Evolutionary conservation across 805 yeast genomes (phyloP).

Genomic region (Candida vartiovaarae): DNA sequence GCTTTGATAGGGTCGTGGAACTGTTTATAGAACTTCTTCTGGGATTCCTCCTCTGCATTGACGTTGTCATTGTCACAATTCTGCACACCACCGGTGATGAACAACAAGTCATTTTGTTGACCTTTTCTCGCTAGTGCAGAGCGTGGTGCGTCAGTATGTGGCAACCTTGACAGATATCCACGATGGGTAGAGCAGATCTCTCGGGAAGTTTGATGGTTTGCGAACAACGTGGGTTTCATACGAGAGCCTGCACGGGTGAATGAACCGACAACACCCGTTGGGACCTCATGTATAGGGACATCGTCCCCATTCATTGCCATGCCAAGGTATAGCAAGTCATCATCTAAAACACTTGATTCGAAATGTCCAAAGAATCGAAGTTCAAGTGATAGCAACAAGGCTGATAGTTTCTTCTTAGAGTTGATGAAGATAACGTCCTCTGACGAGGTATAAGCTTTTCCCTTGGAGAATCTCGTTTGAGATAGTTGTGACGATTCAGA

Average conservation of each 20-base stretch:
- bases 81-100: constrained; percentile 11
- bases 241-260: constrained; percentile 10
- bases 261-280: constrained; percentile 11
- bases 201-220: constrained; percentile 8
- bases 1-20: constrained; percentile 4
- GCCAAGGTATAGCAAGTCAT: constrained; percentile 28
- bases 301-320: constrained; percentile 16
- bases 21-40: constrained; percentile 2
- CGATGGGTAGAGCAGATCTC: constrained; percentile 16
- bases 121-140: neutral
- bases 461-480: neutral
- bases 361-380: constrained; percentile 15
- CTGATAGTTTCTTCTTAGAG: constrained; percentile 17
- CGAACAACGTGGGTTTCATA: neutral
- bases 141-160: no score
- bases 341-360: constrained; percentile 22
- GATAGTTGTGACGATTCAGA: neutral
- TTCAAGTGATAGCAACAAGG: constrained; percentile 17
- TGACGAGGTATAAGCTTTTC: neutral
- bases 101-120: constrained; percentile 3
- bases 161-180: constrained; percentile 4
- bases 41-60: constrained; percentile 8
- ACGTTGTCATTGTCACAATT: constrained; percentile 9
- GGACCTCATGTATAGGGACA: constrained; percentile 5
- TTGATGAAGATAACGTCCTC: constrained; percentile 9